Base-by-base conservation (phyloP, 129 eudicot genomes). In the Lactuca sativa region DNA sequence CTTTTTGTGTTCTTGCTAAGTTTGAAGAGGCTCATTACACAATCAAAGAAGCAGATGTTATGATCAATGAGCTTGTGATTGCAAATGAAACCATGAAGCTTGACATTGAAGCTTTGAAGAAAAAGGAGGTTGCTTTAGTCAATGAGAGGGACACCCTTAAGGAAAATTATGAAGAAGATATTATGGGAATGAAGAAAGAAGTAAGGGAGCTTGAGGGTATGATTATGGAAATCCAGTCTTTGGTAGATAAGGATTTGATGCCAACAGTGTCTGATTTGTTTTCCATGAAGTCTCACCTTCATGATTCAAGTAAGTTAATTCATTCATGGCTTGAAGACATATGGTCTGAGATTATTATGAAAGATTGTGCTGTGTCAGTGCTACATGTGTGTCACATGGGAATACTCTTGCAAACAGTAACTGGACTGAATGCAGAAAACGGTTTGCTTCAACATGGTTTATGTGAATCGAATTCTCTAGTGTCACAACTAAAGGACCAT, bases 351-450 rank as follows among this genome's bases (percentile, higher is more conserved):
- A 89, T 89, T 74, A 74, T 92, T 59, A 72, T 74, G 21, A 92
- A 92, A 77, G 96, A 92, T 53, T 89, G 87, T 77, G 89, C 86
- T 40, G 38, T 85, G 17, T 89, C 98, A 32, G 95, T 92, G 32
- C 74, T 92, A 54, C 95, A 85, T 67, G 81, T 86, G 17, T 92
- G 98, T 72, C 96, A 92, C 79, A 79, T 86, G 88, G 98, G 96
- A 30, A 80, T 82, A 63, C 81, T 92, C 61, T 71, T 80, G 74
- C 86, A 89, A 87, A 70, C 95, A 36, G 84, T 84, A 31, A 86
- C 73, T 6, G 91, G 90, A 21, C 66, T 92, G 62, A 86, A 89
- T 77, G 86, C 84, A 62, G 98, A 92, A 77, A 92, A 92, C 61
- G 79, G 88, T 41, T 86, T 83, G 3, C 92, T 92, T 59, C 56